Evolutionary conservation across 352 stramenopile genomes (phyloP).

Genomic region (Albugo laibachii): DNA sequence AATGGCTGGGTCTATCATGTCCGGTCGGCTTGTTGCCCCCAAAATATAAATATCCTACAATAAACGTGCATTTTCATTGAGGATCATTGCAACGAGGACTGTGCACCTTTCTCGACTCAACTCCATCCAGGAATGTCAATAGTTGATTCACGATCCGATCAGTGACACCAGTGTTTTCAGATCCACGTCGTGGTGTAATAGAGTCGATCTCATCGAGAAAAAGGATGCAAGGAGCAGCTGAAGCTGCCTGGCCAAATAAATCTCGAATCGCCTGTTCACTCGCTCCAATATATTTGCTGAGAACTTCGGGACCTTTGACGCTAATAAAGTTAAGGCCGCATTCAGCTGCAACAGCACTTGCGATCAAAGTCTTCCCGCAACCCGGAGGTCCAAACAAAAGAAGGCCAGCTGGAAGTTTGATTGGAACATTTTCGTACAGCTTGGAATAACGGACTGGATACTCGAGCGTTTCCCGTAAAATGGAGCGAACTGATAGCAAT

Average conservation of each 20-base stretch:
- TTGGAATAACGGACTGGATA: conserved; percentile 60
- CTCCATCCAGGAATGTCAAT: conserved; percentile 93
- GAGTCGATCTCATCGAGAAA: conserved; percentile 90
- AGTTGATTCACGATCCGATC: conserved; percentile 97
- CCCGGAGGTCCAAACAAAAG: conserved; percentile 81
- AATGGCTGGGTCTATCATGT: conserved; percentile 93
- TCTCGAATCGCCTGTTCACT: conserved; percentile 81
- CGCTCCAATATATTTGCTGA: conserved; percentile 83
- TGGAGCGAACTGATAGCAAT: conserved; percentile 50
- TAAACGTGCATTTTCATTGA: not conserved
- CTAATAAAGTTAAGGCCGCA: conserved; percentile 81
- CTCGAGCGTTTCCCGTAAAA: conserved; percentile 80
- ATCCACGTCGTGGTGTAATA: conserved; percentile 84
- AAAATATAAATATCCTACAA: conserved; percentile 84
- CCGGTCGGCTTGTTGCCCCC: conserved; percentile 88
- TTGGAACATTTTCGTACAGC: conserved; percentile 60
- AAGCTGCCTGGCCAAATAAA: conserved; percentile 56
- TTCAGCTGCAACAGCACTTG: conserved; percentile 73
- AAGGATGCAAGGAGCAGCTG: conserved; percentile 54
- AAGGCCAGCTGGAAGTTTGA: conserved; percentile 71
- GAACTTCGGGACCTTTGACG: conserved; percentile 77
- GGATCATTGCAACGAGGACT: not conserved
- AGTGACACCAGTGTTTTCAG: conserved; percentile 89
- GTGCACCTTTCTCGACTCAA: conserved; percentile 74
- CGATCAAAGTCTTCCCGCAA: conserved; percentile 79